These are phyloP conservation scores for Dichotomocladium elegans DNA, from an alignment of 371 early-diverging fungal species.

Conservation along the genomic window DNA sequence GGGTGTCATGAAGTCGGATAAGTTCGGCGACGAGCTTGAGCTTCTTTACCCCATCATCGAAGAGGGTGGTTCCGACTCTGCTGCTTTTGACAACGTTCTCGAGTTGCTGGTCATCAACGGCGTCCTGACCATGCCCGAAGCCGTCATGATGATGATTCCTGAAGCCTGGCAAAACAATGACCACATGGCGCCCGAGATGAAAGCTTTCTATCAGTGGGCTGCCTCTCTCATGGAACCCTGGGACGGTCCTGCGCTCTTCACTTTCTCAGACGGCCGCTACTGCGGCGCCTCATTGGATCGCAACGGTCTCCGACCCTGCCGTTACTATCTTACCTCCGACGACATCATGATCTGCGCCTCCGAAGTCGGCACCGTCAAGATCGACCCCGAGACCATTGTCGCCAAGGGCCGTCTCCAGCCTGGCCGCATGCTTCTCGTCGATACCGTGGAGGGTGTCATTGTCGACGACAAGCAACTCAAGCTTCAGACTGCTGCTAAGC, in stretches of 20 bases:
- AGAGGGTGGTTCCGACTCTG: constrained; percentile 95
- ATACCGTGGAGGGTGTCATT: constrained; percentile 86
- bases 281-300: constrained; percentile 95
- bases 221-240: constrained; percentile 96
- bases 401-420: constrained; percentile 94
- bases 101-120: constrained; percentile 91
- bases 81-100: constrained; percentile 95
- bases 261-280: constrained; percentile 94
- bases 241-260: constrained; percentile 97
- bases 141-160: constrained; percentile 96
- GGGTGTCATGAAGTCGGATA: constrained; percentile 82
- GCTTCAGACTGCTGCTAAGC: constrained; percentile 61
- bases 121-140: constrained; percentile 87
- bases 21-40: constrained; percentile 78
- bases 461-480: constrained; percentile 92
- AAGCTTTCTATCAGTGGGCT: constrained; percentile 95
- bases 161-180: constrained; percentile 95
- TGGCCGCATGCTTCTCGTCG: constrained; percentile 95
- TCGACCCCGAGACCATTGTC: constrained; percentile 78
- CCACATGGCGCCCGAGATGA: constrained; percentile 80
- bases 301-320: constrained; percentile 95
- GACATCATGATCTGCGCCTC: constrained; percentile 96
- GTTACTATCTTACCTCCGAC: constrained; percentile 88
- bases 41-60: constrained; percentile 92
- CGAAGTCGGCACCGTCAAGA: constrained; percentile 88